Evolutionary conservation across 768 basidiomycete species (phyloP), one percentile per base, ranked within the genome.

Genomic region (Sutorius australiensis): DNA sequence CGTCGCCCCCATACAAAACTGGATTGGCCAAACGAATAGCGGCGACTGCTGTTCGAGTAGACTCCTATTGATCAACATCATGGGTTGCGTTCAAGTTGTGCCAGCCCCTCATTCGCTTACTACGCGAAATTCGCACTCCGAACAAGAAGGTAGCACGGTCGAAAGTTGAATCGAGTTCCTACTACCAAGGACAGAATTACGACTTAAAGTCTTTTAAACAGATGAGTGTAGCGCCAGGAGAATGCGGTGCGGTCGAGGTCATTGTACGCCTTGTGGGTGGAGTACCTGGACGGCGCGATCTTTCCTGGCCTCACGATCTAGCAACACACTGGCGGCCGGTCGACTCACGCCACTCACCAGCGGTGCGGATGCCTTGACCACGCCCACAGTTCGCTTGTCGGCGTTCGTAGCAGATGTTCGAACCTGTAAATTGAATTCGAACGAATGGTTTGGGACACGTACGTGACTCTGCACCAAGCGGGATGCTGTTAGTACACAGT

Each of bases 311-410:
- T 57, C 48, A 68, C 14, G 40, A 65, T 5, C 59, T 57, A 53
- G 67, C 65, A 70, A 0, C 80, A 73, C 4, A 86, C 65, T 21
- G 89, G 68, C 3, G 87, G 19, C 60, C 19, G 58, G 51, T 51
- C n/a, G 44, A 41, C 24, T 21, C 21, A 7, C 16, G 9, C 8
- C 19, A 27, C 46, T 12, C 3, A 21, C 17, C 13, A 73, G 66
- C 92, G 95, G 68, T 98, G 98, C 32, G 95, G 94, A 68, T 98
- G 95, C 16, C 95, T 76, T 3, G 82, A 83, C 77, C 84, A 95
- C 2, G 82, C 79, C 89, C 90, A 98, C 7, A 98, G 69, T 5
- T 94, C 95, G 17, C 79, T 76, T 0, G 92, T 92, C 24, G 86
- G 24, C 81, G 76, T 3, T 82, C 82, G 19, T 73, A 70, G 86